A percentile compares a stretch with the other conserved stretches of the same genome.
Conservation (phyloP, 768 basidiomycete species). For the Boletellus sp. region DNA sequence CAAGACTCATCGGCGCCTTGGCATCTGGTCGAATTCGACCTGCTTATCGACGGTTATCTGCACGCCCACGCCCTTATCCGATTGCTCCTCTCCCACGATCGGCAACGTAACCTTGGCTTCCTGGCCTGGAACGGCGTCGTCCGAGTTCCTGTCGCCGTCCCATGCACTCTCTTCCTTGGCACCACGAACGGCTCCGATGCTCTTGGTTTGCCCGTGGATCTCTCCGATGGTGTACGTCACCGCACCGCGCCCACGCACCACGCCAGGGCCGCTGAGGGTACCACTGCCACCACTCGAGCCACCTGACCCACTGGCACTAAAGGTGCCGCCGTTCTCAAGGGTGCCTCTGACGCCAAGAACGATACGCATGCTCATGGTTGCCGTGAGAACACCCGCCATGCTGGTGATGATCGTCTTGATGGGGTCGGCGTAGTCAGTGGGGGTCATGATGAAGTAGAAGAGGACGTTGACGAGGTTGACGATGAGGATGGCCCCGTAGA, state of each 20-base stretch:
- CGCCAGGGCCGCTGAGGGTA: slow-evolving; percentile 28
- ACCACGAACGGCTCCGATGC: slow-evolving; percentile 40
- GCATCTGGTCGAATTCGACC: slow-evolving; percentile 45
- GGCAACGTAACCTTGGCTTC: slow-evolving; percentile 36
- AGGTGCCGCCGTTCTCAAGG: slow-evolving; percentile 67
- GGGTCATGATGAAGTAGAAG: slow-evolving; percentile 83
- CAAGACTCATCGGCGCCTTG: slow-evolving; percentile 13
- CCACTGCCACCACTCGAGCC: slow-evolving; percentile 48
- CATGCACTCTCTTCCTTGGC: slow-evolving; percentile 38
- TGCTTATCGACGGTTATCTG: slow-evolving; percentile 58
- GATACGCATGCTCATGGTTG: slow-evolving; percentile 86
- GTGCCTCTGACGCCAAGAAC: slow-evolving; percentile 77
- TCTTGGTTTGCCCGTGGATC: slow-evolving; percentile 51
- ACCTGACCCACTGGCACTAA: slow-evolving; percentile 49
- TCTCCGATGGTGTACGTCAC: slow-evolving; percentile 43
- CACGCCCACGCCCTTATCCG: slow-evolving; percentile 39
- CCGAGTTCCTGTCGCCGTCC: slow-evolving; percentile 40
- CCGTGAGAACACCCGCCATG: slow-evolving; percentile 84
- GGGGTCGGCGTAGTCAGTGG: slow-evolving; percentile 57
- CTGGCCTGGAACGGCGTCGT: slow-evolving; percentile 31
- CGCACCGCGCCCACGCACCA: slow-evolving; percentile 26
- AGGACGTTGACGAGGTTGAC: slow-evolving; percentile 81
- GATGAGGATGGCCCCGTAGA: slow-evolving; percentile 76
- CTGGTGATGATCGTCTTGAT: slow-evolving; percentile 80
- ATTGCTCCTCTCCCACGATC: slow-evolving; percentile 31